These are phyloP conservation scores for Helotiales sp. DNA, from an alignment of 2,329 filamentous ascomycete genomes.

Conservation along the genomic window DNA sequence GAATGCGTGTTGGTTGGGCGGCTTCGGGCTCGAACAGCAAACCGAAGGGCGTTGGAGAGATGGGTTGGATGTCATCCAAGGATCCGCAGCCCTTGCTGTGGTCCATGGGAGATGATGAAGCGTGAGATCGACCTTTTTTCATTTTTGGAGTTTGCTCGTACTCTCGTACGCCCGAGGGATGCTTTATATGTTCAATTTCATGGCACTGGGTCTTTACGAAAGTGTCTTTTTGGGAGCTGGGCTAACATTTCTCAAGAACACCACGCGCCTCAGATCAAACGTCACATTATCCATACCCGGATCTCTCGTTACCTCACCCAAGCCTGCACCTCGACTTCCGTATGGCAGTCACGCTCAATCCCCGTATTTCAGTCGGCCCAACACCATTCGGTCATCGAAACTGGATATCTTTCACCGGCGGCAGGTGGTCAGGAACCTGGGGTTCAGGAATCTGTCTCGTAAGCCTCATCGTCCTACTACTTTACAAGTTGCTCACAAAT, in stretches of 20 bases:
- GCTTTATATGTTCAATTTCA: too few relatives aligned
- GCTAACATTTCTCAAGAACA: conserved; percentile 21
- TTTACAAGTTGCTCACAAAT: background rate
- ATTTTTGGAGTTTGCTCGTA: background rate
- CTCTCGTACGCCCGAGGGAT: too few relatives aligned
- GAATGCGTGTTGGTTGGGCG: conserved; percentile 23
- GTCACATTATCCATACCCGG: conserved; percentile 43
- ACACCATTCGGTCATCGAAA: conserved; percentile 51
- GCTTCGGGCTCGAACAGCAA: background rate
- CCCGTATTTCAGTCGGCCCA: conserved; percentile 50
- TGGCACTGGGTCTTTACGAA: background rate
- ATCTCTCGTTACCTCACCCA: conserved; percentile 52
- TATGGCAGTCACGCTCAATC: conserved; percentile 53
- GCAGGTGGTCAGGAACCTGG: conserved; percentile 55
- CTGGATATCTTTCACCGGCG: conserved; percentile 54
- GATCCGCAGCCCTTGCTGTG: conserved; percentile 22
- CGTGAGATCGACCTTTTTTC: background rate
- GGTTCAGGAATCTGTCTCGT: conserved; percentile 53
- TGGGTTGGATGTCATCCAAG: conserved; percentile 10
- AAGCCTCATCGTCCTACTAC: background rate
- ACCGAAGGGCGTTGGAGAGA: background rate
- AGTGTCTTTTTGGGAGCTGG: background rate
- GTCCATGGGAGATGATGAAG: background rate
- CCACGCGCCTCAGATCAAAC: conserved; percentile 22
- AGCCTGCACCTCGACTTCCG: conserved; percentile 56